Conservation (phyloP, 257 asterid species). For the Thymus mandschuricus region DNA sequence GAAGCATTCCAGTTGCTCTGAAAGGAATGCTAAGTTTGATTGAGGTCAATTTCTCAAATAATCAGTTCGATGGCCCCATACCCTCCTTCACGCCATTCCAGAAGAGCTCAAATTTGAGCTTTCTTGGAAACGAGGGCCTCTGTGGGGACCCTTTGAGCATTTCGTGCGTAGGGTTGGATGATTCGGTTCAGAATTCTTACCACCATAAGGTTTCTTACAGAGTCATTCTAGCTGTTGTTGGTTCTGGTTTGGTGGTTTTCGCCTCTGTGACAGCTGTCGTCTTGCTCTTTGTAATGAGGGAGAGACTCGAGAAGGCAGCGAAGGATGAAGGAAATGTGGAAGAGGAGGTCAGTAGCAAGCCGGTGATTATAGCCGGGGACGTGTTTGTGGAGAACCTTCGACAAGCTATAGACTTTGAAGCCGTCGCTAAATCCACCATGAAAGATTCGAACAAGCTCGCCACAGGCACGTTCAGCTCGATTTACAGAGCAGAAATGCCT, state of each 20-base stretch:
- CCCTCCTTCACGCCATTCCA: constrained; percentile 85
- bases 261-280: constrained; percentile 73
- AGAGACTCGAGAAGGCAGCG: constrained; percentile 65
- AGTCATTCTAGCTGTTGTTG: constrained; percentile 75
- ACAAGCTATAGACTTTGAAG: constrained; percentile 92
- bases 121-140: constrained; percentile 77
- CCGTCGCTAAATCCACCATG: constrained; percentile 72
- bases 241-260: constrained; percentile 90
- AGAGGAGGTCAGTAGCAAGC: constrained; percentile 45
- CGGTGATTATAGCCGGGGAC: constrained; percentile 69
- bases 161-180: constrained; percentile 58
- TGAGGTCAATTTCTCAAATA: constrained; percentile 89
- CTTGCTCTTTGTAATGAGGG: constrained; percentile 74
- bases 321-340: constrained; percentile 37
- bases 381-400: constrained; percentile 50
- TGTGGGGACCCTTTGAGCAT: constrained; percentile 84
- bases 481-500: constrained; percentile 94
- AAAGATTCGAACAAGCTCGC: constrained; percentile 73
- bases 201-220: constrained; percentile 88
- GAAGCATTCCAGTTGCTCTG: constrained; percentile 71
- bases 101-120: constrained; percentile 78
- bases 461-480: constrained; percentile 79
- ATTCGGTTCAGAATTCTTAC: constrained; percentile 44
- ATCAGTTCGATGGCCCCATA: constrained; percentile 69
- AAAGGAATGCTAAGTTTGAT: constrained; percentile 94